These are phyloP conservation scores for Brassica carinata DNA, from an alignment of 345 rosid genomes.

Conservation along the genomic window DNA sequence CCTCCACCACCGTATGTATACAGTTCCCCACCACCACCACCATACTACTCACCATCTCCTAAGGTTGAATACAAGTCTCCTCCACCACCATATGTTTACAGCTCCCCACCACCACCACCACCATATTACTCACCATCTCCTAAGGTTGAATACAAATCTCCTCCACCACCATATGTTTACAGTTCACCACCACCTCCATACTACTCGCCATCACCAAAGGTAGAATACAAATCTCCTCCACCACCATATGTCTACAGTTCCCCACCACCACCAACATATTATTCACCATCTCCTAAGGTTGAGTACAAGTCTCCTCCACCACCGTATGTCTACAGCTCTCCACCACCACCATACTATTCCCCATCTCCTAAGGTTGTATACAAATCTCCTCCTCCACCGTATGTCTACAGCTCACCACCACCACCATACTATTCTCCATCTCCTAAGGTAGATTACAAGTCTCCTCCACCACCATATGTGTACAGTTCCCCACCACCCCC, in stretches of 20 bases:
- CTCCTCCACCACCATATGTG: conserved; percentile 26
- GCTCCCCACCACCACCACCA: conserved; percentile 28
- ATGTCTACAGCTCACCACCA: conserved; percentile 9
- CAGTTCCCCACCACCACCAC: conserved; percentile 25
- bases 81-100: conserved; percentile 24
- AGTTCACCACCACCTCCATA: conserved; percentile 23
- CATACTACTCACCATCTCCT: neutral
- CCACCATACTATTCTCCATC: conserved; percentile 24
- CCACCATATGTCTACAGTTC: neutral
- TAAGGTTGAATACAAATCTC: neutral
- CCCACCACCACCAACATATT: neutral
- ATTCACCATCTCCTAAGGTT: neutral
- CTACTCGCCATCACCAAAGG: conserved; percentile 10
- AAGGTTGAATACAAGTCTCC: conserved; percentile 13
- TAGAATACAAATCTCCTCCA: neutral
- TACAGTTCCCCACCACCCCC: conserved; percentile 28
- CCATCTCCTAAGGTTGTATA: neutral
- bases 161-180: conserved; percentile 21
- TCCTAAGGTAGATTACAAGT: neutral
- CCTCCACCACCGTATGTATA: neutral
- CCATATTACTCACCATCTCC: conserved; percentile 5
- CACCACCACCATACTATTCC: conserved; percentile 14
- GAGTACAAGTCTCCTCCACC: neutral
- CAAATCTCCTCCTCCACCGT: conserved; percentile 21
- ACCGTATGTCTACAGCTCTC: neutral